Percentiles rank a stretch among this genome's conserved stretches.
Conservation (phyloP, 1,139 yeast genomes). For the Petasospora fabianii region DNA sequence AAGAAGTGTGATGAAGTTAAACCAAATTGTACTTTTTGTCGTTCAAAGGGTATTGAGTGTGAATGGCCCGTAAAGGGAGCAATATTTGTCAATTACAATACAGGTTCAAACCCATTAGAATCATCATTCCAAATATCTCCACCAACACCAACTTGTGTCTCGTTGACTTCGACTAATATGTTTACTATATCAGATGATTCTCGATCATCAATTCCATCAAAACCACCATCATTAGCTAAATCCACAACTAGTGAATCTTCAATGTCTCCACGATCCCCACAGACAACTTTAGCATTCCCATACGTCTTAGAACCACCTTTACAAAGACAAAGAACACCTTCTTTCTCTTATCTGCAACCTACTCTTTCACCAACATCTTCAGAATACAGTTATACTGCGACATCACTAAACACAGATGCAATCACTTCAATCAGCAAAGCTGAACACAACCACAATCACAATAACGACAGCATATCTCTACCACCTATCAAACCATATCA, state of each 20-base stretch:
- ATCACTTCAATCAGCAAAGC: not conserved
- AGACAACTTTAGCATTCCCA: not conserved
- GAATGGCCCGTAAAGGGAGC: constrained; percentile 36
- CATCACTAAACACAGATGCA: not conserved
- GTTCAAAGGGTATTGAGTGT: constrained; percentile 31
- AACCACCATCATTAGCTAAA: not conserved
- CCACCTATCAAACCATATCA: constrained; percentile 14
- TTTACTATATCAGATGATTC: not conserved
- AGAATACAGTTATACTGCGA: no score
- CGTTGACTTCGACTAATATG: no score
- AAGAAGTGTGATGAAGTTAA: constrained; percentile 44
- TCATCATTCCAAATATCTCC: not conserved
- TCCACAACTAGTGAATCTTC: not conserved
- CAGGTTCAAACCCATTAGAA: not conserved
- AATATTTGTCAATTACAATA: constrained; percentile 25
- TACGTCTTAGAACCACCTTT: not conserved
- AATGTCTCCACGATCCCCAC: not conserved
- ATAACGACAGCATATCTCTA: not conserved
- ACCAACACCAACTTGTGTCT: no score
- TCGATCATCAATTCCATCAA: not conserved
- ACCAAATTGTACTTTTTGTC: constrained; percentile 39
- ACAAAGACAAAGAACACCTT: not conserved
- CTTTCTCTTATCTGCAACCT: no score
- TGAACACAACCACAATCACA: not conserved
- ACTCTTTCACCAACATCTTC: no score